Evolutionary conservation across 495 filamentous ascomycete species (phyloP).

Genomic region (Aspergillus funiculosus): DNA sequence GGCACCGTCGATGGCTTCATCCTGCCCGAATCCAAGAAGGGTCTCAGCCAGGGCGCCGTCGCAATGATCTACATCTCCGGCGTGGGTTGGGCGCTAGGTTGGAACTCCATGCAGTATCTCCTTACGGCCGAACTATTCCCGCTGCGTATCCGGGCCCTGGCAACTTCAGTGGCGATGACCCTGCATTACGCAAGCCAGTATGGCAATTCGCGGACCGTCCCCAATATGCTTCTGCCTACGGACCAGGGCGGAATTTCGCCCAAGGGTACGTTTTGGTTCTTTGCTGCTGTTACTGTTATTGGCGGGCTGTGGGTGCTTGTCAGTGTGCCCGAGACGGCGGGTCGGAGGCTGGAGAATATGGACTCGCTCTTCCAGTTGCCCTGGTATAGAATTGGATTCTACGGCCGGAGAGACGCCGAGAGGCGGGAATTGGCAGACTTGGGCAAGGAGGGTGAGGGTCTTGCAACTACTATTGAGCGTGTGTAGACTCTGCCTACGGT

Average conservation of each 20-base stretch:
- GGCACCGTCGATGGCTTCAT: slow-evolving; percentile 31
- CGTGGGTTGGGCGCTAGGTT: slow-evolving; percentile 66
- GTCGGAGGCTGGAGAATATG: slow-evolving; percentile 49
- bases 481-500: too few relatives aligned
- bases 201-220: slow-evolving; percentile 51
- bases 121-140: slow-evolving; percentile 73
- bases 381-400: slow-evolving; percentile 59
- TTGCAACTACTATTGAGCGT: too few relatives aligned
- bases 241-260: slow-evolving; percentile 41
- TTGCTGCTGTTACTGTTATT: slow-evolving; percentile 55
- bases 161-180: slow-evolving; percentile 41
- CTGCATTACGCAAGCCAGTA: slow-evolving; percentile 72
- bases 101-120: slow-evolving; percentile 72
- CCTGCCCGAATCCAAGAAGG: slow-evolving; percentile 27
- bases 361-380: slow-evolving; percentile 62
- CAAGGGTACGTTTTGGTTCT: slow-evolving; percentile 64
- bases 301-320: slow-evolving; percentile 56
- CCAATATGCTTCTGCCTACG: slow-evolving; percentile 51
- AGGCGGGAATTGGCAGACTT: slow-evolving; percentile 38
- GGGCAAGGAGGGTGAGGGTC: too few relatives aligned
- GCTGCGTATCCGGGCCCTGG: slow-evolving; percentile 45
- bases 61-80: slow-evolving; percentile 63
- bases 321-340: slow-evolving; percentile 39
- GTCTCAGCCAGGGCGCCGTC: slow-evolving; percentile 50
- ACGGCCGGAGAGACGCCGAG: slow-evolving; percentile 54